Evolutionary conservation across 1,284 basidiomycete species (phyloP), one percentile per base, ranked within the genome.

Genomic region (Malassezia japonica): DNA sequence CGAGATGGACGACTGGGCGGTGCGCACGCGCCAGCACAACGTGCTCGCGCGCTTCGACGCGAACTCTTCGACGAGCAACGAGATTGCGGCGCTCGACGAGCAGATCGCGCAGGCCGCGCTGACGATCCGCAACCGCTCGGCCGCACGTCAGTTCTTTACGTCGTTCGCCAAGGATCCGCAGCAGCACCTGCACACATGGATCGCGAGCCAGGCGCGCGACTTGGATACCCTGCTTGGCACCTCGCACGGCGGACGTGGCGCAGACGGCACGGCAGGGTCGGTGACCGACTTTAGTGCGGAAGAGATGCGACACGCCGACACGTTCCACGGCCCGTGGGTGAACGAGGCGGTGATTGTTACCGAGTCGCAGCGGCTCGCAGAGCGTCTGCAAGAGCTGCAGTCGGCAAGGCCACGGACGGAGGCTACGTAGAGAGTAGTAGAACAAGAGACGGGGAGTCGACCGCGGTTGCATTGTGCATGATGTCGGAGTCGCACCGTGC

Each of bases 141-240:
- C 86, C 57, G 92, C 92, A 72, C 80, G 83, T 13, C 84, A 87
- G 20, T 95, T 95, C 75, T 76, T 96, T 36, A 79, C 83, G 46
- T 81, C 83, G 0, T 96, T 95, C 68, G 82, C 88, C 16, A 76
- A 80, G 1, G 81, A 89, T 50, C 88, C 89, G 0, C 79, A 82
- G 1, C 78, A 78, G 28, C 94, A 95, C 69, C 84, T 94, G 50
- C 82, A 88, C 61, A 85, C 81, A 3, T 96, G 87, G 86, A 76
- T 95, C 29, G 84, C 85, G 50, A 88, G 85, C 3, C 92, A 96
- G 73, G 85, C 88, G 27, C 79, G 87, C 16, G 89, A 94, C 73
- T 75, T 98, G 34, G 88, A 92, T 73, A 83, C 80, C 51, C 80
- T 94, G 53, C 78, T 96, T 0, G 66, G 69, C 41, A 36, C 34